Evolutionary conservation across 352 stramenopile species (phyloP).

Genomic region (Pythium apleroticum): DNA sequence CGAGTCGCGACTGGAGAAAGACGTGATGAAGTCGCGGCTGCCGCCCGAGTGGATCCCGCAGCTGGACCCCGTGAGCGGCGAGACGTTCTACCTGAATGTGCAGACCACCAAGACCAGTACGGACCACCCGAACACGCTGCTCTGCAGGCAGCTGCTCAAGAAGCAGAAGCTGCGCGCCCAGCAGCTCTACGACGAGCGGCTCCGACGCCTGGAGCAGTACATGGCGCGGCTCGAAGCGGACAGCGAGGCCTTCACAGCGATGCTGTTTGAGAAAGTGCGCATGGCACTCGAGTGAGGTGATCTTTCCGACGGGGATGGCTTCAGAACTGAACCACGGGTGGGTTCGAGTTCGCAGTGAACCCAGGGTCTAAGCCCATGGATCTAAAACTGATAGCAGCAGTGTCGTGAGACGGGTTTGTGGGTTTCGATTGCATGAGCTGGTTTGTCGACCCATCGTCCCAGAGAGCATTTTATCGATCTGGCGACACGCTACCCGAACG

Average conservation of each 20-base stretch:
- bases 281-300: constrained; percentile 5
- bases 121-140: constrained; percentile 38
- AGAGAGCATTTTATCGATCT: constrained; percentile 2
- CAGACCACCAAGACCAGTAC: constrained; percentile 33
- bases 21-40: constrained; percentile 39
- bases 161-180: constrained; percentile 35
- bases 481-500: constrained; percentile 12
- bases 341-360: too few species aligned
- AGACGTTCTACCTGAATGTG: constrained; percentile 44
- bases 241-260: background rate
- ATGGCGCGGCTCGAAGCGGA: constrained; percentile 22
- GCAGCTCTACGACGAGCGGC: constrained; percentile 24
- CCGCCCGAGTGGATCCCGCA: constrained; percentile 45
- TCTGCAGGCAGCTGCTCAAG: constrained; percentile 33
- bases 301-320: background rate
- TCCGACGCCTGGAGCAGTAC: constrained; percentile 30
- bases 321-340: constrained; percentile 18
- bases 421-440: background rate
- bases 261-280: constrained; percentile 4
- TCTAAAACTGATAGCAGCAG: too few species aligned
- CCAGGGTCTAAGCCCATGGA: too few species aligned
- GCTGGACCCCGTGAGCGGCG: constrained; percentile 33
- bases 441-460: constrained; percentile 21
- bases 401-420: constrained; percentile 13
- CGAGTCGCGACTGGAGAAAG: constrained; percentile 36